Evolutionary conservation across 164 flowering plant genomes (phyloP).

Genomic region (Paratinospora sagittata): DNA sequence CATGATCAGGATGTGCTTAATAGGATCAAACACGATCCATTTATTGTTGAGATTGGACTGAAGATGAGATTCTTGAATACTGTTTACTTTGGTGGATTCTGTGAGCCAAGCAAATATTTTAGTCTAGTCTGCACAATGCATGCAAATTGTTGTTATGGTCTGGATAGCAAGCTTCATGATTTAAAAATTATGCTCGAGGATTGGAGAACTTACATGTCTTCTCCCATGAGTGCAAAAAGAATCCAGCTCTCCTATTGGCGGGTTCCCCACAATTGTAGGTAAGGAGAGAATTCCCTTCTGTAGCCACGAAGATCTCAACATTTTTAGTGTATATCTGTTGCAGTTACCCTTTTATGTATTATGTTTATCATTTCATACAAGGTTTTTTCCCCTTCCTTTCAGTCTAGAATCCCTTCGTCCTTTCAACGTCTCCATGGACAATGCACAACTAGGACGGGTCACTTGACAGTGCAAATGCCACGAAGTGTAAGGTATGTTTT

Average conservation of each 20-base stretch:
- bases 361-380: background rate
- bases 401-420: background rate
- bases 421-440: background rate
- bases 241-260: constrained; percentile 41
- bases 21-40: constrained; percentile 45
- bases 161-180: constrained; percentile 66
- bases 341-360: background rate
- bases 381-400: background rate
- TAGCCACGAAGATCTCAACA: background rate
- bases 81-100: constrained; percentile 70
- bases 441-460: background rate
- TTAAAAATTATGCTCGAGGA: constrained; percentile 60
- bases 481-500: background rate
- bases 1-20: constrained; percentile 88
- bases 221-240: constrained; percentile 33
- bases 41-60: constrained; percentile 36
- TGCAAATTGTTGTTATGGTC: constrained; percentile 73
- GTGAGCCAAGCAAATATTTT: constrained; percentile 65
- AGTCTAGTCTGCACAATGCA: constrained; percentile 79
- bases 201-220: constrained; percentile 57
- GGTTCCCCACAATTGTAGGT: constrained; percentile 77
- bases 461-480: background rate
- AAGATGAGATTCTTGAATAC: constrained; percentile 60
- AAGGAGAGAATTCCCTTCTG: background rate
- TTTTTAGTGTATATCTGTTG: background rate